Evolutionary conservation across 2,329 filamentous ascomycete species (phyloP).

Genomic region (Conoideocrella luteorostrata): DNA sequence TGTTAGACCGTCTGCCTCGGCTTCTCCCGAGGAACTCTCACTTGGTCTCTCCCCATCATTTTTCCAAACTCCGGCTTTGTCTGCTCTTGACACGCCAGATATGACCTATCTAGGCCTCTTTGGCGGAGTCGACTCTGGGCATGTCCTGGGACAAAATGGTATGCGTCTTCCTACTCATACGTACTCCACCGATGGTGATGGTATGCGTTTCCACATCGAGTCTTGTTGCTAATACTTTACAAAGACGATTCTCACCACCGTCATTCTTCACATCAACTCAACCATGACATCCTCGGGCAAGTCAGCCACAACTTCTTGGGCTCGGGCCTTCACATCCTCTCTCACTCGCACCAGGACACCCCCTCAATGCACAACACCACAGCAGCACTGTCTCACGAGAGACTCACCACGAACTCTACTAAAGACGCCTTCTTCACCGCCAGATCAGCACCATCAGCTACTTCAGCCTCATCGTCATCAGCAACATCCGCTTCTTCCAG

Average conservation of each 20-base stretch:
- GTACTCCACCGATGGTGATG: neutral
- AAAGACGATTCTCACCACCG: too few relatives aligned
- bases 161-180: neutral
- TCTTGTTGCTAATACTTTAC: too few relatives aligned
- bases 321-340: slow-evolving; percentile 4
- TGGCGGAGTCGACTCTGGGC: neutral
- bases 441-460: neutral
- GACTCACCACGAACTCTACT: slow-evolving; percentile 1
- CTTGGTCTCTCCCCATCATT: neutral
- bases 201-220: too few relatives aligned
- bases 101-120: slow-evolving; percentile 7
- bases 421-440: slow-evolving; percentile 2
- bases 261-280: neutral
- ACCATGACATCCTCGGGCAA: slow-evolving; percentile 2
- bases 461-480: slow-evolving; percentile 2
- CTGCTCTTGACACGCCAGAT: slow-evolving; percentile 2
- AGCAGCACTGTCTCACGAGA: slow-evolving; percentile 5
- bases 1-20: neutral
- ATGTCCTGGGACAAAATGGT: neutral
- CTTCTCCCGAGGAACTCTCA: neutral
- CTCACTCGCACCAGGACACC: neutral
- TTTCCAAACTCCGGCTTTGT: neutral
- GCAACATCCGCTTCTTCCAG: neutral
- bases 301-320: slow-evolving; percentile 1
- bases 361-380: neutral